Evolutionary conservation across 1,284 basidiomycete genomes (phyloP), one percentile per base, ranked within the genome.

Genomic region (Rhodotorula sp.): DNA sequence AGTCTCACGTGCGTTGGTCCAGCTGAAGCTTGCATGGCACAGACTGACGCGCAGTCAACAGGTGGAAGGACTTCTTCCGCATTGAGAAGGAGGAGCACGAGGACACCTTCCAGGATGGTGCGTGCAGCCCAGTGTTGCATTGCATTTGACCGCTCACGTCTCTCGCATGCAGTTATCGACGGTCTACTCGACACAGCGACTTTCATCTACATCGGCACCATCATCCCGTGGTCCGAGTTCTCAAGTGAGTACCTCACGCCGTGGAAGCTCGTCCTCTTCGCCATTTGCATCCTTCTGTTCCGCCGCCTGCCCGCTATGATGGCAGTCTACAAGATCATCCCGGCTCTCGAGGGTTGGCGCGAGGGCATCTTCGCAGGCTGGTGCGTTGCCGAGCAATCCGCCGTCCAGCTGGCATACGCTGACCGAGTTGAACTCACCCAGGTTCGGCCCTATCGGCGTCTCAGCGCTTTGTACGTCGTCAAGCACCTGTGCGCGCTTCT

Each of bases 61-160:
- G 34, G 34, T 82, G 81, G 82, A 77, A 81, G 52, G 82, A 83
- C 70, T 81, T 79, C 73, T 85, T 84, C 79, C 79, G 85, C 3
- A 77, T 83, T 44, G 79, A 85, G 63, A 61, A 61, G 48, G 84
- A 83, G 7, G 84, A 86, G 71, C 53, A 54, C 27, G 84, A 85
- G 56, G 82, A 83, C 63, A 81, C 83, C 7, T 85, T 86, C 73
- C 85, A 87, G 74, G 85, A 86, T 64, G 70, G 70, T 71, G 17
- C 45, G 65, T 41, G 8, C 10, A 17, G 27, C 17, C 19, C 44
- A 23, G 12, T 42, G 17, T 21, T 17, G 16, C 9, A 7, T 27
- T 0, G 13, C 19, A 1, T 4, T 27, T 4, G 21, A 0, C 44
- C 23, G 17, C 14, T 8, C n/a, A n/a, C 7, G 9, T 19, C 10